Conservation (phyloP, 2,329 filamentous ascomycete genomes). For the Aureobasidium sp. region DNA sequence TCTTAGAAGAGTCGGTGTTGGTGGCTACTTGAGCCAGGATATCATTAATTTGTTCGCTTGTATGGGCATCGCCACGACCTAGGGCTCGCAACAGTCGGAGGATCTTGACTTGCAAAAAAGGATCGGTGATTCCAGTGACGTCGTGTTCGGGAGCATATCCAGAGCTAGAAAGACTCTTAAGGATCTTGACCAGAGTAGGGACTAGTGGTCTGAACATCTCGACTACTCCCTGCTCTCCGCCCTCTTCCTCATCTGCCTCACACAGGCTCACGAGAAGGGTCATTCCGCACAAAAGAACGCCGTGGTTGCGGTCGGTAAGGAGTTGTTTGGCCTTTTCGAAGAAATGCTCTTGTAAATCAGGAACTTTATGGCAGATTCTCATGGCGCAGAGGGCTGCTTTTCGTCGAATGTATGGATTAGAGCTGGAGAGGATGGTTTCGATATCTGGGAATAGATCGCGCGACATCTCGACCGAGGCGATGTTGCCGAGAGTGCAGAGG, state of each 20-base stretch:
- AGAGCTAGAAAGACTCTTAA: conserved; percentile 88
- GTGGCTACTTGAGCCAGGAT: conserved; percentile 88
- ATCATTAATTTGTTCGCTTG: conserved; percentile 97
- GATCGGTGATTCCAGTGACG: conserved; percentile 95
- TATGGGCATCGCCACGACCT: conserved; percentile 73
- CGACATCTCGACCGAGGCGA: conserved; percentile 97
- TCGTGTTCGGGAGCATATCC: conserved; percentile 97
- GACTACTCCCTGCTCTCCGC: conserved; percentile 78
- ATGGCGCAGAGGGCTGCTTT: conserved; percentile 99
- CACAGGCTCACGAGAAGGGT: conserved; percentile 88
- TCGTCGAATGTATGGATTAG: conserved; percentile 95
- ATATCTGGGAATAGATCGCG: conserved; percentile 94
- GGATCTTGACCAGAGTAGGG: conserved; percentile 75
- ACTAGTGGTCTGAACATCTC: conserved; percentile 85
- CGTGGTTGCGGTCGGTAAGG: conserved; percentile 88
- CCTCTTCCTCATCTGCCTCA: conserved; percentile 87
- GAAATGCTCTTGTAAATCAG: conserved; percentile 95
- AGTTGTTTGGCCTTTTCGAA: conserved; percentile 85
- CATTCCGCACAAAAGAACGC: conserved; percentile 84
- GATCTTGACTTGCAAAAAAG: conserved; percentile 96
- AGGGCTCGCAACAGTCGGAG: conserved; percentile 77
- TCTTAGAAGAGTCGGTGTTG: conserved; percentile 96
- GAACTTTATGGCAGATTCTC: conserved; percentile 96
- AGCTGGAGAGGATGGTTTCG: conserved; percentile 80
- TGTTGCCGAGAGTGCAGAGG: conserved; percentile 93